Evolutionary conservation across 2,329 filamentous ascomycete genomes (phyloP).

Genomic region (Emericellopsis atlantica): DNA sequence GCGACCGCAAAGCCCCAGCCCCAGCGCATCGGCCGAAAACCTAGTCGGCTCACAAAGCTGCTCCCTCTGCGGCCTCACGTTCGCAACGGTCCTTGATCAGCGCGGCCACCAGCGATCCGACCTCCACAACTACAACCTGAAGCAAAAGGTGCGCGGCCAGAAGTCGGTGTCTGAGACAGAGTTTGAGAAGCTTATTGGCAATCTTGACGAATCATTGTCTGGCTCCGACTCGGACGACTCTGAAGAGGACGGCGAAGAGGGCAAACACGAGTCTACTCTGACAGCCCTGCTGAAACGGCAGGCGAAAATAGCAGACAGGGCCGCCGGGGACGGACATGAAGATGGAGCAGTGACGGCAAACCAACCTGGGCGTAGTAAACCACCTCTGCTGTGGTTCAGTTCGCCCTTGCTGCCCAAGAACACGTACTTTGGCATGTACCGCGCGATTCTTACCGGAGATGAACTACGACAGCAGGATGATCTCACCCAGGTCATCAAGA

Average conservation of each 20-base stretch:
- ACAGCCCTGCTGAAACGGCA: conserved; percentile 72
- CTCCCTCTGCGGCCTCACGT: conserved; percentile 63
- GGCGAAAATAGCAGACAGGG: conserved; percentile 54
- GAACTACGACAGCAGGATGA: conserved; percentile 50
- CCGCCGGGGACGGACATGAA: conserved; percentile 31
- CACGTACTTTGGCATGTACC: conserved; percentile 74
- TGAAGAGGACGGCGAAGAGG: conserved; percentile 60
- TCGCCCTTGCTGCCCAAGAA: conserved; percentile 65
- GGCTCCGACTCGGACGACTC: conserved; percentile 68
- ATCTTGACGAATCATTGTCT: conserved; percentile 84
- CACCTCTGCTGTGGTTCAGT: conserved; percentile 75
- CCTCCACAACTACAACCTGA: conserved; percentile 87
- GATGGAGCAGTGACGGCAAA: conserved; percentile 11
- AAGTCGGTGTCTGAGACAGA: conserved; percentile 64
- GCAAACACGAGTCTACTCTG: conserved; percentile 58
- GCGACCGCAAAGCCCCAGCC: conserved; percentile 6
- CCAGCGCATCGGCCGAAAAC: conserved; percentile 15
- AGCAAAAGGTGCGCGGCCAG: conserved; percentile 70
- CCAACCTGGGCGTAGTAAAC: conserved; percentile 43
- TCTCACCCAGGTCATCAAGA: conserved; percentile 55
- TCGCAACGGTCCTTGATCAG: conserved; percentile 66
- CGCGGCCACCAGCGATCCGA: conserved; percentile 80
- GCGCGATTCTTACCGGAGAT: conserved; percentile 60
- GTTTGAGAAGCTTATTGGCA: conserved; percentile 75
- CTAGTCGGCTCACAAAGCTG: conserved; percentile 61